Evolutionary conservation across 2,329 filamentous ascomycete genomes (phyloP), one percentile per base, ranked within the genome.

Genomic region (Mycosphaerella arachidis): DNA sequence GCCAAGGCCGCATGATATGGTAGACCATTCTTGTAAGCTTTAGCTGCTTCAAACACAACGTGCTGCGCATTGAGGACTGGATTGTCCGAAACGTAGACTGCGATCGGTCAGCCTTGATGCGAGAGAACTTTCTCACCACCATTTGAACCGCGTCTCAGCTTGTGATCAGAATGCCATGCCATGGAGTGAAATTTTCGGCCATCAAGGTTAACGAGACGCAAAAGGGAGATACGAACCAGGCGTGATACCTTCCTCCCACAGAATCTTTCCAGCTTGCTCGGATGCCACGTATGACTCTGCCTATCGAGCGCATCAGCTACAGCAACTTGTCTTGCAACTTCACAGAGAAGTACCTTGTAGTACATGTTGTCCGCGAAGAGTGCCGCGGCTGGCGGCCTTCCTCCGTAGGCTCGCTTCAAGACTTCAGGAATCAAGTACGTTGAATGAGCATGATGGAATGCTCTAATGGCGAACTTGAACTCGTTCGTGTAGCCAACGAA

Each of bases 331-430:
- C 45, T 27, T 6, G 10, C 12, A 33, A 30, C 7, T 29, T 18
- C 12, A 27, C 10, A 18, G 35, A 48, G 13, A 20, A 29, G n/a
- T 20, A 58, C 59, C 48, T 63, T 63, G 52, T 66, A 68, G 71
- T 83, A 87, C 84, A 88, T 88, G 70, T 86, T 88, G 68, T 89
- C 86, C 9, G 87, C 86, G 66, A 90, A 90, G 3, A 88, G 75
- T 10, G 83, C 74, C n/a, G 83, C 86, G 16, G 73, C 75, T 9
- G 75, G 74, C 4, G 72, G 69, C n/a, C 71, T 69, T 7, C 72
- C 74, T 20, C 75, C 75, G 58, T 72, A 77, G 1, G 73, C 72
- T 18, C 73, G 63, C 60, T 77, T 77, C 45, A 77, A 63, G 1
- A 84, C 79, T 71, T 90, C 86, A 0, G 87, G 86, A 0, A 89